Evolutionary conservation across 176 grass and related monocot species (phyloP).

Genomic region (Oryza officinalis): DNA sequence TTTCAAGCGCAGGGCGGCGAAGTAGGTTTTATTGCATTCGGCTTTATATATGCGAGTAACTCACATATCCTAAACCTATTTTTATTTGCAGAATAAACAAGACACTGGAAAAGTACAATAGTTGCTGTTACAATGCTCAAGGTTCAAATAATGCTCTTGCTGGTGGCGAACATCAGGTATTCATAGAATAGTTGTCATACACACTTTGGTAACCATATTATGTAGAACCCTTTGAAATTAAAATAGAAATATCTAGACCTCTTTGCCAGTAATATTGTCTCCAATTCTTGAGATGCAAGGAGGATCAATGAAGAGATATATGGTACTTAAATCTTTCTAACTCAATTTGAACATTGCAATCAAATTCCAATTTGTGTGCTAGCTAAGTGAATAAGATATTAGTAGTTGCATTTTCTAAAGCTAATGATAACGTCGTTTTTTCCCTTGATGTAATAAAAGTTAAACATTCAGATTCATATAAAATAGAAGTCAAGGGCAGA

Average conservation of each 20-base stretch:
- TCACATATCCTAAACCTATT: not conserved
- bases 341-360: not conserved
- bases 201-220: not conserved
- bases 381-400: not conserved
- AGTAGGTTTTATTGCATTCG: not conserved
- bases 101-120: constrained; percentile 62
- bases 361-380: not conserved
- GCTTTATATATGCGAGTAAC: not conserved
- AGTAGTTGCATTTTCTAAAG: not conserved
- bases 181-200: not conserved
- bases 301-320: not conserved
- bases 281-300: not conserved
- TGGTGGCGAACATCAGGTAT: constrained; percentile 60
- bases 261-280: not conserved
- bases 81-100: constrained; percentile 32
- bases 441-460: too few species aligned
- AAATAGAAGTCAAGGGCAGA: not conserved
- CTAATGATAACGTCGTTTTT: not conserved
- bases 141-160: constrained; percentile 34
- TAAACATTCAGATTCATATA: not conserved
- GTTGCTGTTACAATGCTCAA: constrained; percentile 51
- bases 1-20: too few species aligned
- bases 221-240: not conserved
- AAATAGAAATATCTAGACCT: too few species aligned
- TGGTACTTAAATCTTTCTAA: not conserved